A percentile compares a stretch with the other conserved stretches of the same genome.
These are phyloP conservation scores for Vigna angularis DNA, from an alignment of 306 rosid species.

Conservation along the genomic window DNA sequence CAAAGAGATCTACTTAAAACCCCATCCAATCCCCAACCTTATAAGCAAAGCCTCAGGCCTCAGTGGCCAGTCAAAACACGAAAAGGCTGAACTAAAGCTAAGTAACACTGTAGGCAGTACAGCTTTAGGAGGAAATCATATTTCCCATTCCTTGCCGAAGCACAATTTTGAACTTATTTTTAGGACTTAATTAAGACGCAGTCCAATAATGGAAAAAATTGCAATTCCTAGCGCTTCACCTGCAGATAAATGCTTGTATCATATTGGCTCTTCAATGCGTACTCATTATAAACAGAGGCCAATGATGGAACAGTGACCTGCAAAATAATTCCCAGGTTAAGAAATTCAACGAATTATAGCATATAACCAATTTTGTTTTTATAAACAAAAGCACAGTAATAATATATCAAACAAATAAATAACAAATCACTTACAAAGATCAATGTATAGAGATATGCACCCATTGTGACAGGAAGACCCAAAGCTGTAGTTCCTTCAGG, in stretches of 20 bases:
- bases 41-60: constrained; percentile 3
- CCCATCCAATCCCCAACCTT: constrained; percentile 23
- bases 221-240: constrained; percentile 55
- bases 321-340: constrained; percentile 48
- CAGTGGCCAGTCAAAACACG: neutral
- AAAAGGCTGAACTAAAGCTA: constrained; percentile 16
- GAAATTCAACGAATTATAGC: neutral
- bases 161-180: constrained; percentile 34
- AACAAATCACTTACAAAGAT: constrained; percentile 77
- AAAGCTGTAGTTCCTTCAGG: constrained; percentile 79
- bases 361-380: too few relatives aligned
- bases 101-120: neutral
- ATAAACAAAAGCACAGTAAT: constrained; percentile 9
- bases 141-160: constrained; percentile 12
- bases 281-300: constrained; percentile 98
- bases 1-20: constrained; percentile 19
- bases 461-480: constrained; percentile 79
- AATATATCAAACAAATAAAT: constrained; percentile 29
- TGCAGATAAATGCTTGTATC: constrained; percentile 99
- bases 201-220: neutral
- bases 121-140: constrained; percentile 10
- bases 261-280: constrained; percentile 98
- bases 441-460: constrained; percentile 80
- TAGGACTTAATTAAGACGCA: constrained; percentile 1
- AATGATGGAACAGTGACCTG: constrained; percentile 97